Percentiles rank a stretch among this genome's conserved stretches.
Conservation (phyloP, 1,139 yeast species). For the Scheffersomyces segobiensis region DNA sequence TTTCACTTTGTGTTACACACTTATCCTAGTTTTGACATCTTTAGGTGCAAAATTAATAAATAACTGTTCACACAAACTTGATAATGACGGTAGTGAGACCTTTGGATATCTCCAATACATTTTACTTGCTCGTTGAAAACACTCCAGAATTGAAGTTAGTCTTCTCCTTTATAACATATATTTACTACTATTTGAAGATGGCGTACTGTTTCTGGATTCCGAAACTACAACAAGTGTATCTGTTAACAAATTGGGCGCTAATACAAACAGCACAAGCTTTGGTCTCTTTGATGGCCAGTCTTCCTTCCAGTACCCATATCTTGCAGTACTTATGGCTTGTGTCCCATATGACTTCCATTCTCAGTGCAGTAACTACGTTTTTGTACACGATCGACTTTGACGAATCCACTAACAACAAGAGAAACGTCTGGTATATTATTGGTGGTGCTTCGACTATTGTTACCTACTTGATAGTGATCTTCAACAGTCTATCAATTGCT, state of each 20-base stretch:
- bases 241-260: background rate
- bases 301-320: background rate
- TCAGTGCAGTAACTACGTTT: background rate
- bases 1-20: background rate
- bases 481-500: slow-evolving; percentile 14
- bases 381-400: background rate
- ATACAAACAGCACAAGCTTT: background rate
- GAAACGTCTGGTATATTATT: slow-evolving; percentile 5
- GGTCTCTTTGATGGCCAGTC: background rate
- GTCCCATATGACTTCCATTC: background rate
- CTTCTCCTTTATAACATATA: background rate
- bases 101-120: background rate
- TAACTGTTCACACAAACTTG: background rate
- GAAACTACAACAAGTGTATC: background rate
- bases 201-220: background rate
- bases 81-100: background rate
- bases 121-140: background rate
- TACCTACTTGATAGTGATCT: slow-evolving; percentile 22
- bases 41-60: background rate
- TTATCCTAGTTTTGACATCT: background rate
- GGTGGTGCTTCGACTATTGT: slow-evolving; percentile 11
- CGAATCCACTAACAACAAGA: background rate
- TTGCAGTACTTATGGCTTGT: background rate
- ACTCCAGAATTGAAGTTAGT: background rate
- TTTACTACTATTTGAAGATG: background rate